Percentiles rank a stretch among this genome's conserved stretches.
phyloP scores from a whole-genome alignment of 164 flowering plant species.

The Berberis vulgaris region DNA sequence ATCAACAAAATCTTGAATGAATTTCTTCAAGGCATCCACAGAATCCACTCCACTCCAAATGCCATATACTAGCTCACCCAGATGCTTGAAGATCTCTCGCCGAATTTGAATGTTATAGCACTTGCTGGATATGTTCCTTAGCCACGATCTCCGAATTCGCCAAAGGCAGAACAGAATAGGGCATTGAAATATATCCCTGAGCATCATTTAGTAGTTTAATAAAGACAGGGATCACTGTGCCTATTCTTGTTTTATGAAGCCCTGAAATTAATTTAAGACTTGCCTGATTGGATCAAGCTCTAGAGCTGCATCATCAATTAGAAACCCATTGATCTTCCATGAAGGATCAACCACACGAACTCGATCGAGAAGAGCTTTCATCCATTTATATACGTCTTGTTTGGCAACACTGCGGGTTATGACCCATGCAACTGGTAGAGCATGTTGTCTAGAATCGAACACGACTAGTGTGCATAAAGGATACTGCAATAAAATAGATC shows the following conservation, averaged over 20 bases:
- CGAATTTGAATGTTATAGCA: slow-evolving; percentile 67
- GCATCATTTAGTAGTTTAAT: slow-evolving; percentile 1
- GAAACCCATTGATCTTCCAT: slow-evolving; percentile 77
- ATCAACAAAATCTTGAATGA: slow-evolving; percentile 77
- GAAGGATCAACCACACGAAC: slow-evolving; percentile 49
- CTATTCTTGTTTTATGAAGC: not conserved
- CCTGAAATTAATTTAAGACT: slow-evolving; percentile 11
- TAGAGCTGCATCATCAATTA: slow-evolving; percentile 93
- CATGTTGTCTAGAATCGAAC: slow-evolving; percentile 92
- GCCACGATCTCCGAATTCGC: slow-evolving; percentile 96
- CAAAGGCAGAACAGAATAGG: slow-evolving; percentile 81
- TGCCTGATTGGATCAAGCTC: slow-evolving; percentile 94
- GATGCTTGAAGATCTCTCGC: slow-evolving; percentile 78
- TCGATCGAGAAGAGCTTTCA: slow-evolving; percentile 71
- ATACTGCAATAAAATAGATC: slow-evolving; percentile 41
- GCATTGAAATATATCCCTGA: slow-evolving; percentile 79
- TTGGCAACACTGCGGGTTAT: slow-evolving; percentile 69
- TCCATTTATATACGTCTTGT: slow-evolving; percentile 76
- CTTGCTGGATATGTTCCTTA: slow-evolving; percentile 62
- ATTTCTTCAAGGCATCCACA: slow-evolving; percentile 40
- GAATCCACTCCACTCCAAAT: slow-evolving; percentile 62
- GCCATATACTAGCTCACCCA: slow-evolving; percentile 58
- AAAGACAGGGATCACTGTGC: not conserved
- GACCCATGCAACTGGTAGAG: slow-evolving; percentile 94
- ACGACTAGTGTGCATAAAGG: slow-evolving; percentile 88